Evolutionary conservation across 1,284 basidiomycete genomes (phyloP).

Genomic region (Sporisorium reilianum): DNA sequence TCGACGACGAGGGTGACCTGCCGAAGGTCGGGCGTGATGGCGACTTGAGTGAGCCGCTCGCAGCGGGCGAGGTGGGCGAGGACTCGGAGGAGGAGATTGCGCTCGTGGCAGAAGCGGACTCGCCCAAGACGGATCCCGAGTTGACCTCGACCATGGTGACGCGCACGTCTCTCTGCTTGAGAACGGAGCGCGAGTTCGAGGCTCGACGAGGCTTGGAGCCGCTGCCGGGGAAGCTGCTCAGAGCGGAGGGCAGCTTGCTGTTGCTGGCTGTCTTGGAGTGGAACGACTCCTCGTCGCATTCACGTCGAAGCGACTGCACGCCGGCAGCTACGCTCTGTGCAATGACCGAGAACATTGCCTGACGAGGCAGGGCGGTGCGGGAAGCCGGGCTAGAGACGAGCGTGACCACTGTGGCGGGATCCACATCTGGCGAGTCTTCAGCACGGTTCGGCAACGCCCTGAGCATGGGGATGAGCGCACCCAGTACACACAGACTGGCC

Average conservation of each 20-base stretch:
- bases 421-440: conserved; percentile 20
- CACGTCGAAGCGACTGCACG: conserved; percentile 52
- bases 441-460: conserved; percentile 44
- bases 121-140: conserved; percentile 43
- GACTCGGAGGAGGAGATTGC: conserved; percentile 9
- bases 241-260: conserved; percentile 24
- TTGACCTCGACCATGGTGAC: conserved; percentile 51
- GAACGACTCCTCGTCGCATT: conserved; percentile 52
- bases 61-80: conserved; percentile 10
- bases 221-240: conserved; percentile 11
- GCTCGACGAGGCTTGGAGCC: conserved; percentile 16
- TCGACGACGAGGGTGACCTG: conserved; percentile 48
- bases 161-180: conserved; percentile 50
- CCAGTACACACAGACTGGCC: conserved; percentile 52
- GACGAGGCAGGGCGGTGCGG: conserved; percentile 46
- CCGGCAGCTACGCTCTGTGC: conserved; percentile 56
- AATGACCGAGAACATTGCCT: conserved; percentile 53
- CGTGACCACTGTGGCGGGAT: conserved; percentile 42
- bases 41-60: conserved; percentile 19
- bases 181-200: conserved; percentile 19
- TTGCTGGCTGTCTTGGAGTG: conserved; percentile 51
- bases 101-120: not conserved
- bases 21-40: conserved; percentile 35
- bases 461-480: conserved; percentile 49
- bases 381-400: conserved; percentile 52